A percentile compares a stretch with the other conserved stretches of the same genome.
Conservation (phyloP, 2,329 filamentous ascomycete genomes). For the Hansfordia pulvinata region DNA sequence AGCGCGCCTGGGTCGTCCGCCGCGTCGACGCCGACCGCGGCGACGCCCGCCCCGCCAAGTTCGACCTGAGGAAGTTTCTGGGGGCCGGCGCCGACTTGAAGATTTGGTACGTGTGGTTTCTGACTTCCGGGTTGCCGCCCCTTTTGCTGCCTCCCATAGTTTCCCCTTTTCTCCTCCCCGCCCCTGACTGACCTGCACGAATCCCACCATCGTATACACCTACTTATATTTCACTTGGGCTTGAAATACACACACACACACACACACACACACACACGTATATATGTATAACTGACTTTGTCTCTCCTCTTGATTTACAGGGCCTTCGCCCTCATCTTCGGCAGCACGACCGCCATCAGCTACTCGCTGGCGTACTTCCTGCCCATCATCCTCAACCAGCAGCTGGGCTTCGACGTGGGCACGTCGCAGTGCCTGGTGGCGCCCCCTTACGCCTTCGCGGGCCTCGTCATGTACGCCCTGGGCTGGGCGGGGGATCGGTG, state of each 20-base stretch:
- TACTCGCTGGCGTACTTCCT: constrained; percentile 72
- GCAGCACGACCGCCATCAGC: constrained; percentile 55
- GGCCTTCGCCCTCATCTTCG: constrained; percentile 46
- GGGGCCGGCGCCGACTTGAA: constrained; percentile 24
- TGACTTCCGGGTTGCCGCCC: too few species aligned
- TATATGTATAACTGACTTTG: too few species aligned
- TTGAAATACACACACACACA: too few species aligned
- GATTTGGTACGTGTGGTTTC: constrained; percentile 21
- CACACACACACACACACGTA: too few species aligned
- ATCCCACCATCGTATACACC: too few species aligned
- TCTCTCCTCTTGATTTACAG: constrained; percentile 19
- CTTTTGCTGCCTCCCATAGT: too few species aligned
- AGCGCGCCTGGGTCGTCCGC: constrained; percentile 22
- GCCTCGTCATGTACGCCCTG: constrained; percentile 43
- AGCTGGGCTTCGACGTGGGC: constrained; percentile 51
- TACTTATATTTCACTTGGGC: too few species aligned
- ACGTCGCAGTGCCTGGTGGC: constrained; percentile 58
- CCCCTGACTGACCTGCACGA: too few species aligned
- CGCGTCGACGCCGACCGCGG: constrained; percentile 29
- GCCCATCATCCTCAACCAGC: constrained; percentile 54
- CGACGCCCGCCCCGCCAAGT: constrained; percentile 32
- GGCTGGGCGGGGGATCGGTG: constrained; percentile 56
- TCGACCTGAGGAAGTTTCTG: constrained; percentile 22
- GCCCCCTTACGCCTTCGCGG: constrained; percentile 53
- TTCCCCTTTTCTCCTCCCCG: too few species aligned